Conservation (phyloP, 352 stramenopile genomes). For the Phytophthora foliorum region DNA sequence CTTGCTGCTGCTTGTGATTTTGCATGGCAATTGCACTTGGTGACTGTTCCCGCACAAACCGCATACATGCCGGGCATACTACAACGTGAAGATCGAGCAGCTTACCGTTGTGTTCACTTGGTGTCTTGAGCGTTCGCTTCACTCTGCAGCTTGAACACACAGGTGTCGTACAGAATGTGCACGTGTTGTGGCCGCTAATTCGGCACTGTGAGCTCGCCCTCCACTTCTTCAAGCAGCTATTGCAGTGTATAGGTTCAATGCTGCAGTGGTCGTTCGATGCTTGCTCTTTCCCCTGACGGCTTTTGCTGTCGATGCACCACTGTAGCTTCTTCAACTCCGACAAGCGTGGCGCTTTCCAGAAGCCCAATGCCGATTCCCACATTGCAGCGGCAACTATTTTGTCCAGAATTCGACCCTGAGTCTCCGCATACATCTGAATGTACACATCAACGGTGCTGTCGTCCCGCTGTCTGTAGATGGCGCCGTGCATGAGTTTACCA, state of each 20-base stretch:
- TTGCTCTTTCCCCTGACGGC: background rate
- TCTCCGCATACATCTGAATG: conserved; percentile 17
- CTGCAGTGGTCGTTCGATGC: too few species aligned
- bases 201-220: conserved; percentile 2
- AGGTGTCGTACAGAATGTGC: conserved; percentile 5
- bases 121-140: conserved; percentile 9
- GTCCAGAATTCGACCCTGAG: conserved; percentile 7
- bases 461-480: conserved; percentile 8
- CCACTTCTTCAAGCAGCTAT: conserved; percentile 10
- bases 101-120: conserved; percentile 1
- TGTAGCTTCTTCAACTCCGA: conserved; percentile 19
- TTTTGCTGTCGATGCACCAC: conserved; percentile 24
- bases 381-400: conserved; percentile 14
- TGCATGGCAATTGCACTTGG: conserved; percentile 2
- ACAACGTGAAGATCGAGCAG: conserved; percentile 9
- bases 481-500: conserved; percentile 10
- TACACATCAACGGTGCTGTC: conserved; percentile 18
- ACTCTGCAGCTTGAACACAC: conserved; percentile 15
- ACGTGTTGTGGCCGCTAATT: conserved; percentile 4
- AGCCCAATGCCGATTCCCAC: conserved; percentile 8
- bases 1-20: background rate
- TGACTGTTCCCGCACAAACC: conserved; percentile 10
- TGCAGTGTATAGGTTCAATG: background rate
- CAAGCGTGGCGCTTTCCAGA: conserved; percentile 13
- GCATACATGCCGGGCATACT: conserved; percentile 12